Evolutionary conservation across 148 eudicot genomes (phyloP), one percentile per base, ranked within the genome.

Genomic region (Rhododendron ferrugineum): DNA sequence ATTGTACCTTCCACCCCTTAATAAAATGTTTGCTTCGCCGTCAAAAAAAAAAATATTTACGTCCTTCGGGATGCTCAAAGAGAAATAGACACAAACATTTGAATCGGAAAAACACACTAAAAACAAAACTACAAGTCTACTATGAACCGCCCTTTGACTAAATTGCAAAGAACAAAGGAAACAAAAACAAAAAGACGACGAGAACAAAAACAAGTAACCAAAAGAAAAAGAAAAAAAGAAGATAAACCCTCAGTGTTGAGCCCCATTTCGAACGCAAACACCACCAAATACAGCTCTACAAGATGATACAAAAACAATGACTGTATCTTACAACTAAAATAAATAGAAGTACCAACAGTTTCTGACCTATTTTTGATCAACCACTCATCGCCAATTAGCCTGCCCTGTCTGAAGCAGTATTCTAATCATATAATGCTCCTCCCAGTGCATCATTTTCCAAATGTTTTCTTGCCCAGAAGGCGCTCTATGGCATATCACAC

Each of bases 271-370:
- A 76, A 76, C 13, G 30, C 42, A 66, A 34, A 86, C 80, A 56
- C 75, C 42, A n/a, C 82, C 68, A 66, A 44, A 64, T 15, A 32
- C 20, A 76, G 54, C 78, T 83, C 80, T 76, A 76, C n/a, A 86
- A 78, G 64, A 86, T 70, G 78, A 62, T 47, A 77, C 22, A n/a
- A 22, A 62, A 34, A 78, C 46, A 32, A 86, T 62, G 66, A 66
- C 52, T 79, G 84, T 68, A 82, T 76, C 83, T 86, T 78, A 83
- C 79, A 83, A 13, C 66, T 78, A 70, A 40, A 83, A 36, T 47
- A 50, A 62, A 78, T 40, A 4, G 36, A 64, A 30, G 76, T 56
- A 49, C 60, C 23, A 64, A 64, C 37, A 76, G 76, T 30, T 58
- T 47, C 34, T 22, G 64, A 86, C 37, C 79, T 60, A 76, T 74